Evolutionary conservation across 2,329 filamentous ascomycete species (phyloP).

Genomic region (Aspergillus transmontanensis): DNA sequence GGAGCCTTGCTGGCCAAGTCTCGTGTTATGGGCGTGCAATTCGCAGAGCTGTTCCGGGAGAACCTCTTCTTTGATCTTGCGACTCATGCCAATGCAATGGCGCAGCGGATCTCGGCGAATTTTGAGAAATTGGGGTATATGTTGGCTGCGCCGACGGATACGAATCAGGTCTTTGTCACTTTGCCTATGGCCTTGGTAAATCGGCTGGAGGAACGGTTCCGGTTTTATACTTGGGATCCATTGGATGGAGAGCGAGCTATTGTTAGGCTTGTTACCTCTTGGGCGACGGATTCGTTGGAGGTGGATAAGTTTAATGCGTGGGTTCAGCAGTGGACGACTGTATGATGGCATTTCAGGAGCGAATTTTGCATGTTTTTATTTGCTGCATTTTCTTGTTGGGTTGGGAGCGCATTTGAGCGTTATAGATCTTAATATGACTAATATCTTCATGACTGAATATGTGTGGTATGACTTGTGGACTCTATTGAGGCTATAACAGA

Average conservation of each 20-base stretch:
- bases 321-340: constrained; percentile 29
- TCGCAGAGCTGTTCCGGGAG: constrained; percentile 52
- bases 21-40: constrained; percentile 53
- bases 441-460: not conserved
- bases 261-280: constrained; percentile 53
- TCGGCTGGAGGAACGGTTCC: constrained; percentile 46
- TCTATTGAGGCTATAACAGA: too few relatives aligned
- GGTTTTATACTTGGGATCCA: constrained; percentile 55
- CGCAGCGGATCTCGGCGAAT: constrained; percentile 47
- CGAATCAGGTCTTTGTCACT: constrained; percentile 56
- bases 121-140: constrained; percentile 47
- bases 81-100: constrained; percentile 48
- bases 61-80: constrained; percentile 53
- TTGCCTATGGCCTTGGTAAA: constrained; percentile 44
- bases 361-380: not conserved
- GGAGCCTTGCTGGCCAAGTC: constrained; percentile 55
- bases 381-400: not conserved
- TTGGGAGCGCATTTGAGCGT: not conserved
- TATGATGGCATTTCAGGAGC: not conserved
- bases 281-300: constrained; percentile 51
- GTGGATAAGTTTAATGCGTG: constrained; percentile 42
- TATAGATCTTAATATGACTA: not conserved
- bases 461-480: not conserved
- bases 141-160: constrained; percentile 51
- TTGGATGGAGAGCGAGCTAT: constrained; percentile 43